Evolutionary conservation across 805 yeast species (phyloP), one percentile per base, ranked within the genome.

Genomic region (Blastobotrys parvus): DNA sequence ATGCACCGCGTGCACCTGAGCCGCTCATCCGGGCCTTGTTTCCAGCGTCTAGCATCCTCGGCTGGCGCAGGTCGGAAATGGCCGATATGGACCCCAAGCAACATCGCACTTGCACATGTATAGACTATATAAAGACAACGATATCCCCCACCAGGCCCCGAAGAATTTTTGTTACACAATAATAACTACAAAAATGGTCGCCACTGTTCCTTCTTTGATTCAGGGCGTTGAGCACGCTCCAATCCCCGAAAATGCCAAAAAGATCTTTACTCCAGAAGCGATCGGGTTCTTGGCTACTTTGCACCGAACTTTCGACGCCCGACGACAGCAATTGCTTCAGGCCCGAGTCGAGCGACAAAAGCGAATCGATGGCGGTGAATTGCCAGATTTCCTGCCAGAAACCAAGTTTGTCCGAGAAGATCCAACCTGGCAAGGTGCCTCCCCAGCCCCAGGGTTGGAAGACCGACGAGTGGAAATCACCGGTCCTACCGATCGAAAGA

Each of bases 381-480:
- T 80, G 54, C 86, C 85, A n/a, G 78, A 76, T 55, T 80, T 80
- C 60, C 64, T 80, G 47, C 82, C 83, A 18, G 82, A 79, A 58
- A 80, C 86, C 36, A 65, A 63, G 47, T 59, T 69, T 57, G 74
- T 80, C 53, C 71, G 86, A 56, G 75, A 78, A 35, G 82, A 80
- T 59, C 73, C 78, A 29, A 69, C 77, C 34, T 79, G 86, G 86
- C 77, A 75, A 47, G 86, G 85, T 27, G 81, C 86, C 20, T 71
- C 76, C 36, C 76, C 78, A 46, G 84, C 80, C 35, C 77, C 75
- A 16, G 86, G 86, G 17, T 70, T 79, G 45, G 74, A 70, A 56
- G 86, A 80, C 69, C 72, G 86, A 58, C 71, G 86, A 53, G 84
- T 78, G 45, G 86, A 80, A 61, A 80, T 80, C 63, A 80, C 86